Evolutionary conservation across 768 basidiomycete genomes (phyloP).

Genomic region (Myochromella boudieri): DNA sequence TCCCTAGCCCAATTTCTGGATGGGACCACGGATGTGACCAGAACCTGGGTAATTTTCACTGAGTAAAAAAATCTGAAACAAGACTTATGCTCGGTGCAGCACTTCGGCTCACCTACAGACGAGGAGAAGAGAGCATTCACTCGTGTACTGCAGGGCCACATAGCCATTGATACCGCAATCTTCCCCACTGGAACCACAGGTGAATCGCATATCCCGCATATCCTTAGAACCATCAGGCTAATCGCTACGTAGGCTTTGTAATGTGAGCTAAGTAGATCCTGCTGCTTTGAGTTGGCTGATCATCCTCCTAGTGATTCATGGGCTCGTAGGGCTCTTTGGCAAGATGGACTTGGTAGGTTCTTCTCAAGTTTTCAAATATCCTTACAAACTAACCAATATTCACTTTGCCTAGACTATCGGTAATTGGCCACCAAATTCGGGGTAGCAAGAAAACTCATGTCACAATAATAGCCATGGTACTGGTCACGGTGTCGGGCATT

Average conservation of each 20-base stretch:
- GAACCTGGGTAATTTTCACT: conserved; percentile 68
- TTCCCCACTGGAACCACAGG: conserved; percentile 85
- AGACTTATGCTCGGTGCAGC: conserved; percentile 40
- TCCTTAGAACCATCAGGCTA: background rate
- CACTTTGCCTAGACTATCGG: conserved; percentile 61
- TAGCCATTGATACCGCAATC: conserved; percentile 81
- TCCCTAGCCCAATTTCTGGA: conserved; percentile 45
- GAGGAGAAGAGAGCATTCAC: conserved; percentile 90
- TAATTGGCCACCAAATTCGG: conserved; percentile 19
- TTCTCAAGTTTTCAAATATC: conserved; percentile 1
- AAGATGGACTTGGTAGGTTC: conserved; percentile 76
- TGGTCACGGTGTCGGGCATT: conserved; percentile 93
- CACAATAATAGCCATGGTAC: conserved; percentile 77
- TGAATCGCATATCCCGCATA: conserved; percentile 21
- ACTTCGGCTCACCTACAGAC: conserved; percentile 82
- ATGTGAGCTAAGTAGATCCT: conserved; percentile 42
- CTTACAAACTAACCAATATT: background rate
- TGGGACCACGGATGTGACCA: conserved; percentile 93
- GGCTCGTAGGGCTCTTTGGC: conserved; percentile 79
- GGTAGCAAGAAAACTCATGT: conserved; percentile 8
- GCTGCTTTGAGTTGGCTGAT: background rate
- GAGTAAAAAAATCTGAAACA: background rate
- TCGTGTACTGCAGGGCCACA: conserved; percentile 88
- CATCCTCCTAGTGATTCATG: conserved; percentile 64
- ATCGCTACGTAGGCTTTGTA: conserved; percentile 42